These are phyloP conservation scores for Allantophomopsis lycopodina DNA, from an alignment of 2,329 filamentous ascomycete genomes.

Conservation along the genomic window DNA sequence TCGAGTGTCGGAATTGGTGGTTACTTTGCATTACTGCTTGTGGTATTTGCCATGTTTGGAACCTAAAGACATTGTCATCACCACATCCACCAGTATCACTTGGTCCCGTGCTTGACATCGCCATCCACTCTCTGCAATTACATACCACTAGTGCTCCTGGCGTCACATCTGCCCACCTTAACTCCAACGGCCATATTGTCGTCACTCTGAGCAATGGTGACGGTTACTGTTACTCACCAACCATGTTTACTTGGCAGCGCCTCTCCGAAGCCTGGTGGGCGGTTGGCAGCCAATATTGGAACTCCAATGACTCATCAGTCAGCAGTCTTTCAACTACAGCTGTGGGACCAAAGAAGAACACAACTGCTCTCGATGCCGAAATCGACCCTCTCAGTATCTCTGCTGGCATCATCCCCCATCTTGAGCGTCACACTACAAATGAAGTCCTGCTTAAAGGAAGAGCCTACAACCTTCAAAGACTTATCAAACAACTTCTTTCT, in stretches of 20 bases:
- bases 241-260: constrained; percentile 85
- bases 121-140: constrained; percentile 62
- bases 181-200: constrained; percentile 72
- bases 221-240: constrained; percentile 76
- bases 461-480: constrained; percentile 78
- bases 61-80: constrained; percentile 67
- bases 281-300: constrained; percentile 97
- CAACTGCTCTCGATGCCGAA: constrained; percentile 30
- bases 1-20: constrained; percentile 84
- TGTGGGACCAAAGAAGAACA: constrained; percentile 38
- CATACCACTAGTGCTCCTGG: constrained; percentile 68
- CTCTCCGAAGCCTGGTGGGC: constrained; percentile 98
- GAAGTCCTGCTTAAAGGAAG: constrained; percentile 85
- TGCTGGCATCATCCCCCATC: constrained; percentile 80
- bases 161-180: constrained; percentile 82
- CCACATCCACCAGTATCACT: constrained; percentile 85
- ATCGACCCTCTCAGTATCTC: constrained; percentile 51
- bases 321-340: constrained; percentile 64
- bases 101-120: constrained; percentile 77
- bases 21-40: constrained; percentile 79
- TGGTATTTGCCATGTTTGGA: constrained; percentile 88
- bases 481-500: constrained; percentile 79
- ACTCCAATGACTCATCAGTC: constrained; percentile 84
- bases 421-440: constrained; percentile 89
- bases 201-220: constrained; percentile 92